These are phyloP conservation scores for Alloteropsis semialata DNA, from an alignment of 176 grass and related monocot species.

Conservation along the genomic window DNA sequence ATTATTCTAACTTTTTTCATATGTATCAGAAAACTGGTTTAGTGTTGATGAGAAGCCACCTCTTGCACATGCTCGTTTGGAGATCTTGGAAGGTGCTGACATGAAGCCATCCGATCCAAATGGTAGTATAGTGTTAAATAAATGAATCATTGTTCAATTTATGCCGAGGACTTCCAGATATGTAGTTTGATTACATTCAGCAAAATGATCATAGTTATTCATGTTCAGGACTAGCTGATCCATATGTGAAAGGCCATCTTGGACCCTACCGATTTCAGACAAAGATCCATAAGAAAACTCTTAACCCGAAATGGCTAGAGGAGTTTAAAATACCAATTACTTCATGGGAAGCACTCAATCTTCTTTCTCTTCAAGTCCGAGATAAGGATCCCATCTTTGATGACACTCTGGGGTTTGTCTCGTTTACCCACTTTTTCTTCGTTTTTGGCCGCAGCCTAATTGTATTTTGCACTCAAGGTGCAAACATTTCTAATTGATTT, in stretches of 20 bases:
- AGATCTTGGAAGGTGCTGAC: slow-evolving; percentile 84
- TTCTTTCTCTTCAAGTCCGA: slow-evolving; percentile 83
- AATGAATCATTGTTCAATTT: slow-evolving; percentile 2
- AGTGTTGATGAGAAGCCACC: slow-evolving; percentile 72
- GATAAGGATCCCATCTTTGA: slow-evolving; percentile 94
- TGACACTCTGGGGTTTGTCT: slow-evolving; percentile 85
- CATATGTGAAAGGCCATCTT: slow-evolving; percentile 81
- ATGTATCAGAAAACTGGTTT: slow-evolving; percentile 72
- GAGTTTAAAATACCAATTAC: slow-evolving; percentile 90
- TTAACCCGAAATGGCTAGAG: slow-evolving; percentile 88
- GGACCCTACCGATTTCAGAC: slow-evolving; percentile 83
- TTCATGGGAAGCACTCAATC: slow-evolving; percentile 79
- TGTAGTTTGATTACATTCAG: not conserved
- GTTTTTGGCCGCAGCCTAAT: not conserved
- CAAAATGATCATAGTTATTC: not conserved
- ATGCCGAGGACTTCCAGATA: slow-evolving; percentile 18
- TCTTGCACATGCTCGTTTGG: slow-evolving; percentile 73
- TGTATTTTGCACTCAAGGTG: not conserved
- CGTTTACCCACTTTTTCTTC: not conserved
- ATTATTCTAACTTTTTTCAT: slow-evolving; percentile 27
- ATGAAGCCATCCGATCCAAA: slow-evolving; percentile 98
- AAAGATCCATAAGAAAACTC: slow-evolving; percentile 94
- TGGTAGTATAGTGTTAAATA: slow-evolving; percentile 38
- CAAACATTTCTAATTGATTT: not conserved
- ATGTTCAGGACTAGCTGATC: slow-evolving; percentile 78